Evolutionary conservation across 352 stramenopile species (phyloP), one percentile per base, ranked within the genome.

Genomic region (Phytophthora colocasiae): DNA sequence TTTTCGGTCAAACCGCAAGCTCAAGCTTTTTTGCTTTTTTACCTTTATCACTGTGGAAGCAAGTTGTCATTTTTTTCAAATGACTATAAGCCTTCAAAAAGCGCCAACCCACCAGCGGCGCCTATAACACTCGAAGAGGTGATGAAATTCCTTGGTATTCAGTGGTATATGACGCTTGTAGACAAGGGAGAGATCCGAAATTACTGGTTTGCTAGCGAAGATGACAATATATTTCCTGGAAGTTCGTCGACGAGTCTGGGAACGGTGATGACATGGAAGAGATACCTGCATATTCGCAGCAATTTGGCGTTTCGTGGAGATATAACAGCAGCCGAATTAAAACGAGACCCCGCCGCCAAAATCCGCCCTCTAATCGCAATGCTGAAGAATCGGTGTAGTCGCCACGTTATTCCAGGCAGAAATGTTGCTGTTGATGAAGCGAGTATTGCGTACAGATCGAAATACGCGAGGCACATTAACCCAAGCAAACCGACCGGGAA

Each of bases 351-450:
- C n/a, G 51, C 52, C 1, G 40, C 40, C 2, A 41, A 19, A 50
- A 50, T 51, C 10, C 24, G 52, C 6, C 66, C 9, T 6, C 29
- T 70, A 3, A 32, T 78, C 2, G 73, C 56, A 10, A 68, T 75
- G 14, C 24, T 72, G 24, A 78, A 78, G 48, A 17, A 15, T 0
- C 57, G 45, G 0, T 60, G 64, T 22, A 31, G 2, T 0, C 48
- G 55, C 10, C 69, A 72, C 46, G 58, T 72, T 11, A 40, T 56
- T 6, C 9, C 63, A 14, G 71, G 71, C 1, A 32, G 62, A 11
- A 55, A 80, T 53, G 19, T 80, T 6, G 55, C 63, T 1, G 55
- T 76, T 0, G 67, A 80, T 47, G 67, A 79, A 54, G 48, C 66
- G 1, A 75, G 61, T 10, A 55, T 75, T 34, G 66, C 71, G 14